These are phyloP conservation scores for Nepenthes gracilis DNA, from an alignment of 148 eudicot species.

Conservation along the genomic window DNA sequence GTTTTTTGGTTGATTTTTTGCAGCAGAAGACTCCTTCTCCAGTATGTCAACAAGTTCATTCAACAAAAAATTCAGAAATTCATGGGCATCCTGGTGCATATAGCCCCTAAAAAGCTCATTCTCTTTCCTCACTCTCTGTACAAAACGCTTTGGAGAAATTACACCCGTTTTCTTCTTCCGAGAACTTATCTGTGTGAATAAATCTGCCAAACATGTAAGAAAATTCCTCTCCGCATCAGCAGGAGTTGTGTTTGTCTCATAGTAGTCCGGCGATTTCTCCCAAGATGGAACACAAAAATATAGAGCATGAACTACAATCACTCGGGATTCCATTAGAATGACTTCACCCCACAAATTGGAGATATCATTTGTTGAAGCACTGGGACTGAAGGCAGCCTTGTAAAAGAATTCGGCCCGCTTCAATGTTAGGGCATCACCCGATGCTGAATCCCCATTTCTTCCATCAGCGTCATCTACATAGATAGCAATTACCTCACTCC, in stretches of 20 bases:
- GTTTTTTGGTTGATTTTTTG: conserved; percentile 20
- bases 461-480: too few relatives aligned
- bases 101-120: conserved; percentile 85
- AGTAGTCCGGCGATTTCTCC: conserved; percentile 71
- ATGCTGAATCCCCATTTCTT: too few relatives aligned
- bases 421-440: too few relatives aligned
- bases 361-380: too few relatives aligned
- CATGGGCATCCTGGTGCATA: conserved; percentile 66
- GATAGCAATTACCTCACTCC: too few relatives aligned
- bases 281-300: conserved; percentile 96
- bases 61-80: conserved; percentile 14
- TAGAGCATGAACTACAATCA: conserved; percentile 38
- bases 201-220: conserved; percentile 86
- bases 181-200: conserved; percentile 81
- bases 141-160: conserved; percentile 89
- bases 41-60: conserved; percentile 63
- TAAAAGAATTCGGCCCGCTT: too few relatives aligned
- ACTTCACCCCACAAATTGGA: too few relatives aligned
- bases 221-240: conserved; percentile 75
- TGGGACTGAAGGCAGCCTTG: too few relatives aligned
- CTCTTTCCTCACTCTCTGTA: conserved; percentile 77
- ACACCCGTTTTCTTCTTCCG: conserved; percentile 97
- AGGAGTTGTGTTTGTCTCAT: conserved; percentile 62
- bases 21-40: conserved; percentile 49
- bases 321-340: too few relatives aligned